Evolutionary conservation across 2,329 filamentous ascomycete species (phyloP), one percentile per base, ranked within the genome.

Genomic region (Coccinonectria pachysandricola): DNA sequence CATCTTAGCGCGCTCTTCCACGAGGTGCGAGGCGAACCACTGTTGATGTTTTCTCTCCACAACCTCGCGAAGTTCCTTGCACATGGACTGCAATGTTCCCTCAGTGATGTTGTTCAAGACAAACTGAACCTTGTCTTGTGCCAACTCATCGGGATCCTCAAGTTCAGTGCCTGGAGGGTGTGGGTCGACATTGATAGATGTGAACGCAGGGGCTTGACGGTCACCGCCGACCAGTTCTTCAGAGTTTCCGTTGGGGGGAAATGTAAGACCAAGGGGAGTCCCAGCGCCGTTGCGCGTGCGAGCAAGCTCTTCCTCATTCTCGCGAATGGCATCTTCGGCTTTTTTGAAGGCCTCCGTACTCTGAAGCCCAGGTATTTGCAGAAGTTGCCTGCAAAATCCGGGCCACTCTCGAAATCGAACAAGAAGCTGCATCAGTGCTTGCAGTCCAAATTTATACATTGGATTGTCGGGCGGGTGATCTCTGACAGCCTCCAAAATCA

Each of bases 381-480:
- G 58, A 5, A 98, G 69, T 35, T 91, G 75, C 35, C 80, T 78
- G 52, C 88, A 96, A 45, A 95, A 92, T 2, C 82, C 83, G n/a
- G 86, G 85, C 91, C 91, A 98, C 49, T 98, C 91, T 4, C 75
- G 69, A 24, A 98, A 74, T 20, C 91, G 75, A 19, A 74, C 68
- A 29, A 85, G 77, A 28, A 96, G 71, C 53, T 96, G 86, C 51
- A 95, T 79, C 34, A 98, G 69, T 10, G 91, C 91, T 52, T 98
- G 91, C 8, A 98, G 68, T 8, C 92, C 91, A 50, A 98, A 98
- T 46, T 95, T 94, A 63, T 91, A 96, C 91, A 98, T 96, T 1
- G 84, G 77, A 34, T 87, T 77, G 16, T 92, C 81, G 1, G 81
- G 75, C 16, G 70, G 62, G 45, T 91, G 84, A 37, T 94, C 86